Base-by-base conservation (phyloP, 352 stramenopile species). In the Phytopythium boreale region DNA sequence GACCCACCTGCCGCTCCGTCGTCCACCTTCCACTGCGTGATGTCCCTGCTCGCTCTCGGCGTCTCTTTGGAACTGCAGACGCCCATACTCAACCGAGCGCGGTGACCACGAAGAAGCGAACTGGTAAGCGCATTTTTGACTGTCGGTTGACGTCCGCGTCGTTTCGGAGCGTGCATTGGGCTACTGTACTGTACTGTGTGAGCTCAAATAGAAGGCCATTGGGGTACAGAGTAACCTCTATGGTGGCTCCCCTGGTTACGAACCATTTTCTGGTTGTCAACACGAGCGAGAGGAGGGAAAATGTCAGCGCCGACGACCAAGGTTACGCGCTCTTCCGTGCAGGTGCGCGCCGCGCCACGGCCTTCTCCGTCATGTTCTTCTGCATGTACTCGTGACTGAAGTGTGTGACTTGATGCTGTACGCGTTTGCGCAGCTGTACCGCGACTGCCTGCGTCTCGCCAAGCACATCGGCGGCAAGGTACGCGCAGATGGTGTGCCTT, bases 381-480 rank as follows among this genome's bases (percentile, higher is more conserved):
- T 58, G n/a, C 34, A 1, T 17, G 19, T 17, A 37, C 17, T 12
- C 14, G 29, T 65, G 34, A 4, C 39, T 61, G 10, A 31, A 31
- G n/a, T 8, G 7, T 26, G 17, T 50, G 14, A 1, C 39, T 37
- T 20, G 37, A 4, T 56, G 20, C 20, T 59, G 9, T 49, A 34
- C 5, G 49, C 20, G 22, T 7, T 62, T 22, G 15, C 52, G 26
- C 63, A 95, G 87, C 72, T 95, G 20, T 95, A 93, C 70, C 83
- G 87, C 56, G 87, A 95, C 66, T 93, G 82, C 71, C 61, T 95
- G 72, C 87, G 87, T 59, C 75, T 95, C 36, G 84, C 87, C 44
- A 93, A 95, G 73, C 87, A 95, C 74, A 95, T 95, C 46, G 87
- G 87, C 31, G 87, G 87, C 72, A 90, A 76, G 58, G 87, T 95